A percentile compares a stretch with the other conserved stretches of the same genome.
Evolutionary conservation across 768 basidiomycete species (phyloP).

Genomic region (Cystofilobasidium macerans): DNA sequence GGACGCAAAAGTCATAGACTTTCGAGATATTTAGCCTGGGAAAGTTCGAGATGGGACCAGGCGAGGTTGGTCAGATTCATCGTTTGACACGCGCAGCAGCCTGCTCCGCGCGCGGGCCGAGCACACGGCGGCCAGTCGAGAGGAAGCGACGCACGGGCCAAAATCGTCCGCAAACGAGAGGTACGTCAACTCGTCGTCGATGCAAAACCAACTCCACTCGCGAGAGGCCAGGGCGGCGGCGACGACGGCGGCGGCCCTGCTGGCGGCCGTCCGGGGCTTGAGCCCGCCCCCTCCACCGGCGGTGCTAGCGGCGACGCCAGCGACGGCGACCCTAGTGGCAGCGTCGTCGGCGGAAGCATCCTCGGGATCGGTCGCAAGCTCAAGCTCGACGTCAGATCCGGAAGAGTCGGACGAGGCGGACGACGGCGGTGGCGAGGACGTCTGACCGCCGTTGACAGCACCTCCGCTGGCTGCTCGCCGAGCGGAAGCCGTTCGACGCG

Average conservation of each 20-base stretch:
- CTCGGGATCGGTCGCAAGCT: neutral
- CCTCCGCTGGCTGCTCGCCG: neutral
- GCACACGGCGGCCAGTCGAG: neutral
- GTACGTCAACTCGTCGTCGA: conserved; percentile 85
- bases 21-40: conserved; percentile 19
- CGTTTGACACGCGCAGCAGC: neutral
- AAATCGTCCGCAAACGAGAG: conserved; percentile 90
- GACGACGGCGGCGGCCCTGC: too few species aligned
- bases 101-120: neutral
- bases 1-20: conserved; percentile 24
- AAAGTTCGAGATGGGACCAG: neutral
- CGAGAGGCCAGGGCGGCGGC: too few species aligned
- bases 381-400: conserved; percentile 3
- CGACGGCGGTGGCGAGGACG: neutral
- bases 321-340: too few species aligned
- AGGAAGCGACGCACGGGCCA: conserved; percentile 49
- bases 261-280: conserved; percentile 12
- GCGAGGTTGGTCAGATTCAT: neutral
- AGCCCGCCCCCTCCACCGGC: conserved; percentile 16
- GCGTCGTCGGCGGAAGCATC: too few species aligned
- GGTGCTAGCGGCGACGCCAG: conserved; percentile 27
- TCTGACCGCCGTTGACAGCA: neutral
- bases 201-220: conserved; percentile 76
- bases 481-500: neutral
- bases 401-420: neutral